Base-by-base conservation (phyloP, 192 early-diverging fungal genomes). In the Rhizoclosmatium globosum region DNA sequence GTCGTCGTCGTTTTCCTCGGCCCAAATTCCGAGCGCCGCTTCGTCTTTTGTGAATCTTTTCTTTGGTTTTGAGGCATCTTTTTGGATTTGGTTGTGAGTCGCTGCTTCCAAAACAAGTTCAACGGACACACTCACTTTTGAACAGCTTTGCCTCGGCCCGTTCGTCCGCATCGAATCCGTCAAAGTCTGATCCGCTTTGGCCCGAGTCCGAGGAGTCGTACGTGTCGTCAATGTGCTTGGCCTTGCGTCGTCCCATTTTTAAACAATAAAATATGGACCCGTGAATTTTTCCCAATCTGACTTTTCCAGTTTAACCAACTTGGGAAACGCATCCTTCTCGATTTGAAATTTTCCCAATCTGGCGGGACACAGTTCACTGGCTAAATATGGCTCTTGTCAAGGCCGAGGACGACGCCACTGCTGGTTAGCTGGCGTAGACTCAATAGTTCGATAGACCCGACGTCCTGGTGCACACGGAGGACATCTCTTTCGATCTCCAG, bases 1-100 rank as follows among this genome's bases (percentile, higher is more conserved):
- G 74, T 21, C 47, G 43, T 59, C 41, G 73, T 50, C 47, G 44
- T 47, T 50, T 42, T 47, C 47, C 1, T 50, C 50, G 15, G 21
- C 85, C 65, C 85, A 92, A 39, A 90, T 80, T 6, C 91, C 91
- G 75, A 89, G 89, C 21, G 89, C 88, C 4, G 81, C 85, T 19
- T 90, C 85, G 44, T 92, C 90, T 74, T 92, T 92, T 2, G 87
- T 86, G 21, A 88, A 87, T 47, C 87, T 83, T 15, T 81, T 76
- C 19, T 82, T 67, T 31, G 75, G 75, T 23, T 86, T 38, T 50
- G 2, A 53, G 38, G 7, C 47, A 11, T 38, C 44, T 13, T 39
- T 46, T 71, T 53, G 81, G 68, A 62, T 76, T 68, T 68, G 67
- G 50, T 46, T 31, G 31, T 31, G 7, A 31, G 2, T 23, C n/a